Evolutionary conservation across 2,329 filamentous ascomycete species (phyloP).

Genomic region (Diaporthe destruens): DNA sequence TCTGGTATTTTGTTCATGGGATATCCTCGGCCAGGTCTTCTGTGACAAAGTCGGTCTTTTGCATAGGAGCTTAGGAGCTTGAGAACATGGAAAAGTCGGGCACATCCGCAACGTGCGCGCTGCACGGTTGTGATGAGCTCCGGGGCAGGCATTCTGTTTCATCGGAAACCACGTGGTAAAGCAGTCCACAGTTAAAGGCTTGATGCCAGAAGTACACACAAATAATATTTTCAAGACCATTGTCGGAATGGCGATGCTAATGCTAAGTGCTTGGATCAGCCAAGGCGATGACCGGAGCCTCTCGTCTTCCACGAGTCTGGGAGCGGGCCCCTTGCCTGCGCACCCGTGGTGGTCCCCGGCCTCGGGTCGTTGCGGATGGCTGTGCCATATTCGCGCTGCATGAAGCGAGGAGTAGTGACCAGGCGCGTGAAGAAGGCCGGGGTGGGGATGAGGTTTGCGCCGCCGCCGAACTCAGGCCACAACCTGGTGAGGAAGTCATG

Average conservation of each 20-base stretch:
- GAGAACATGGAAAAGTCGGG: slow-evolving; percentile 3
- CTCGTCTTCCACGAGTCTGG: slow-evolving; percentile 74
- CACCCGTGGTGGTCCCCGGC: slow-evolving; percentile 57
- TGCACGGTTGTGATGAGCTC: neutral
- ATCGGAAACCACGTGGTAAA: slow-evolving; percentile 10
- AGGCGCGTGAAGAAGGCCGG: slow-evolving; percentile 78
- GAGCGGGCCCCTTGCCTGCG: slow-evolving; percentile 61
- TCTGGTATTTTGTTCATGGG: neutral
- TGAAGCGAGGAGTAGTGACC: slow-evolving; percentile 65
- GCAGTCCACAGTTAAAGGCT: slow-evolving; percentile 34
- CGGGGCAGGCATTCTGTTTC: neutral
- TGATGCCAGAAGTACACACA: slow-evolving; percentile 34
- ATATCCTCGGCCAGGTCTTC: neutral
- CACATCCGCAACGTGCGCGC: neutral
- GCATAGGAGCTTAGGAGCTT: slow-evolving; percentile 23
- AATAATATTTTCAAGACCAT: slow-evolving; percentile 27
- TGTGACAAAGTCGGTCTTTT: slow-evolving; percentile 1
- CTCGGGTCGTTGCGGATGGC: slow-evolving; percentile 60
- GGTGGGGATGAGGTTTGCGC: slow-evolving; percentile 80
- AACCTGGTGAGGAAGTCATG: slow-evolving; percentile 91
- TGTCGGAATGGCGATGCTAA: slow-evolving; percentile 22
- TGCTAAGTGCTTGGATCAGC: slow-evolving; percentile 51
- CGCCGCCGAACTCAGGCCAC: slow-evolving; percentile 90
- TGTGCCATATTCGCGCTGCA: slow-evolving; percentile 72
- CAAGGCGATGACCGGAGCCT: slow-evolving; percentile 73